phyloP scores from a whole-genome alignment of 1,284 basidiomycete species.

The Tilletia walkeri region DNA sequence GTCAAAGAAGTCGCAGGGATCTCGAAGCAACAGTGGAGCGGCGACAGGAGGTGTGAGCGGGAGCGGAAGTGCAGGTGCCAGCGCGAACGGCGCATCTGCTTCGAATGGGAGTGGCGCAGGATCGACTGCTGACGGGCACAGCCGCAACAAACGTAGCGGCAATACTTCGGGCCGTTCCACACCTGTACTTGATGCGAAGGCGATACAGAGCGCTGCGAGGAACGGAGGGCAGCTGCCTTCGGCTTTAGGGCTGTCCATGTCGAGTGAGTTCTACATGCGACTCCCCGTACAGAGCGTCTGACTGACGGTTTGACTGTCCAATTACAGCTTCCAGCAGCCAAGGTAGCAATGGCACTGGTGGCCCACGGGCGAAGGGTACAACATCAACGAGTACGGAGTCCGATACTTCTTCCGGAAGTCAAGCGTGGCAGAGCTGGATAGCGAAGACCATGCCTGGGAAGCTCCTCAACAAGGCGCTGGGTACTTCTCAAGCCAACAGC shows the following conservation, averaged over 20 bases:
- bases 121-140: not conserved
- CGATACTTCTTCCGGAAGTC: not conserved
- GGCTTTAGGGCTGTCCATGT: not conserved
- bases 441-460: not conserved
- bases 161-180: not conserved
- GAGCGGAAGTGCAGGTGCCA: not conserved
- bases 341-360: not conserved
- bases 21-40: not conserved
- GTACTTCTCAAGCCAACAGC: too few relatives aligned
- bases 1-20: not conserved
- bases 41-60: not conserved
- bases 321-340: not conserved
- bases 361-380: not conserved
- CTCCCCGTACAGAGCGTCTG: not conserved
- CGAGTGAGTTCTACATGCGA: not conserved
- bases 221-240: not conserved
- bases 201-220: constrained; percentile 6
- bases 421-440: constrained; percentile 3
- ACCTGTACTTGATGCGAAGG: constrained; percentile 1
- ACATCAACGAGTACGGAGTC: not conserved
- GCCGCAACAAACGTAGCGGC: not conserved
- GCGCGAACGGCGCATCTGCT: not conserved
- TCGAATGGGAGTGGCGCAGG: not conserved
- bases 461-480: too few relatives aligned
- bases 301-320: not conserved